These are phyloP conservation scores for Agaricus blazei DNA, from an alignment of 768 basidiomycete genomes.

Conservation along the genomic window DNA sequence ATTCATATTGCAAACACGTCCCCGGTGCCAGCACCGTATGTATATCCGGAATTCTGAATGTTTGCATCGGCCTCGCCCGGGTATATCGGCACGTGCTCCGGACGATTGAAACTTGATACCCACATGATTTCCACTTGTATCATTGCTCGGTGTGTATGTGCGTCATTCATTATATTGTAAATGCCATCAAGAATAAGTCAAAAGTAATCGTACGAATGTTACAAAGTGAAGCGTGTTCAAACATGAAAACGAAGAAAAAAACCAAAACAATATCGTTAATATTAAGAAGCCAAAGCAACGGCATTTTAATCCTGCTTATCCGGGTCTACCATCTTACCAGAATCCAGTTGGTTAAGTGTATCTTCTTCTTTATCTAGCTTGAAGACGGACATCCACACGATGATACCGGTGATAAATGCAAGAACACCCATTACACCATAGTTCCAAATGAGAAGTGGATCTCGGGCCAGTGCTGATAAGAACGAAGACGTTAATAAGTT, in stretches of 20 bases:
- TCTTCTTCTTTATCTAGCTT: slow-evolving; percentile 62
- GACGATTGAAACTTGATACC: too few relatives aligned
- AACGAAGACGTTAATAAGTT: not conserved
- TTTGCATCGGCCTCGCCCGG: too few relatives aligned
- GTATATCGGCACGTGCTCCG: too few relatives aligned
- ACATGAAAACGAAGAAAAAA: not conserved
- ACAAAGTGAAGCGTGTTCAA: too few relatives aligned
- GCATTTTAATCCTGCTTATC: not conserved
- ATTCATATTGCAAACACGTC: too few relatives aligned
- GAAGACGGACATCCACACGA: slow-evolving; percentile 53
- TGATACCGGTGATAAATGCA: slow-evolving; percentile 42
- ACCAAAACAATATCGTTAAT: not conserved
- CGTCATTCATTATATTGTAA: too few relatives aligned
- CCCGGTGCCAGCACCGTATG: too few relatives aligned
- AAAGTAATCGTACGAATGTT: too few relatives aligned
- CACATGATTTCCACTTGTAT: too few relatives aligned
- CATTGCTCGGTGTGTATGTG: too few relatives aligned
- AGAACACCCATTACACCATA: slow-evolving; percentile 57
- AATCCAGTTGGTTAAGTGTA: slow-evolving; percentile 40
- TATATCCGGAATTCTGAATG: too few relatives aligned
- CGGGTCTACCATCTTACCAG: slow-evolving; percentile 3
- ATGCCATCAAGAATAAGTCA: too few relatives aligned
- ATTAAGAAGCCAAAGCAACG: not conserved
- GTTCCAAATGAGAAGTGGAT: slow-evolving; percentile 76
- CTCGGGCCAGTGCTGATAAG: slow-evolving; percentile 49